Base-by-base conservation (phyloP, 306 rosid genomes). In the Acmispon strigosus region DNA sequence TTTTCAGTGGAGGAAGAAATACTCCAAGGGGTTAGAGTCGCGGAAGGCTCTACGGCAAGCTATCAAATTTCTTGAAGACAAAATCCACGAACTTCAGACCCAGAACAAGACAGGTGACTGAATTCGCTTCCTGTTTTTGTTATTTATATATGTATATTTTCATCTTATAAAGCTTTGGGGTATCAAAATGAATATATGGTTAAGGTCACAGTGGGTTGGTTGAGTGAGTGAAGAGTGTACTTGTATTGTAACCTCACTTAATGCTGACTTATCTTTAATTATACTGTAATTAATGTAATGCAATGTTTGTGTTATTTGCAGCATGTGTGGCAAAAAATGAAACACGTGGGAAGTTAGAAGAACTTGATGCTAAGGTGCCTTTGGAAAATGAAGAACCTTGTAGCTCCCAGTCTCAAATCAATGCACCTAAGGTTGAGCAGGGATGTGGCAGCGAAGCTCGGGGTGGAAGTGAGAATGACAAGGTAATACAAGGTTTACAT, bases 1-100 rank as follows among this genome's bases (percentile, higher is more conserved):
- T 48, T 32, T 17, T 4, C 90, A 92, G 98, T 88, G 84, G 92
- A 83, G 78, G 66, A 71, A 70, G 77, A 85, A 85, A 81, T 87
- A 17, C 59, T 58, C 41, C 11, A 87, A 76, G 69, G 67, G 58
- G 0, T 82, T 69, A 62, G 77, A 85, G 43, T 51, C 77, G 0
- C 86, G 96, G 13, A 69, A 59, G 62, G 87, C 85, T 49, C 81
- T 90, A 7, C 84, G 97, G 41, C 78, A 85, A 66, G 97, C 92
- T 13, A 82, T 87, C 71, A 70, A 76, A 8, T 42, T 88, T 22
- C 87, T 90, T 9, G 76, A 80, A 12, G 65, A 27, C 18, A 77
- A 81, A 55, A 47, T 75, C 13, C 70, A 80, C 8, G 83, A 64
- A 45, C 36, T 76, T 69, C 78, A 86, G 47, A 39, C 78, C 16